Evolutionary conservation across 169 alveolate species (phyloP).

Genomic region (Theileria sp.): DNA sequence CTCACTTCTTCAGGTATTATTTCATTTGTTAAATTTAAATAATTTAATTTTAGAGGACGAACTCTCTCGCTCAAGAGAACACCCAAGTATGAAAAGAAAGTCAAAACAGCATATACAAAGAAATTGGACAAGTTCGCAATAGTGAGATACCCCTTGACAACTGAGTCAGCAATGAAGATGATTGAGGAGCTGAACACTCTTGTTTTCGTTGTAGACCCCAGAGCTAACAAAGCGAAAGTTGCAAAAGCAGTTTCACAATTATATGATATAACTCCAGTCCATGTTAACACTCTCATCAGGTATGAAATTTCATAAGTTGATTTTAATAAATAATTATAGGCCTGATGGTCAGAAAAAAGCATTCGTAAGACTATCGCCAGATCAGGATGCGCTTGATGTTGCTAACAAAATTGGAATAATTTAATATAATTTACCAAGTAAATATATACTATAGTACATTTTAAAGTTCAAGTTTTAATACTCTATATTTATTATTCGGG

Average conservation of each 20-base stretch:
- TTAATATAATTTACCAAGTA: slow-evolving; percentile 66
- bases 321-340: slow-evolving; percentile 48
- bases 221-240: slow-evolving; percentile 92
- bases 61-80: slow-evolving; percentile 84
- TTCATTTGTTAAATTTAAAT: neutral
- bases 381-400: slow-evolving; percentile 95
- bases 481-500: slow-evolving; percentile 57
- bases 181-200: slow-evolving; percentile 97
- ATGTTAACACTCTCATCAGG: slow-evolving; percentile 94
- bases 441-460: neutral
- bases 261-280: slow-evolving; percentile 87
- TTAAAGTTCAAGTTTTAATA: slow-evolving; percentile 44
- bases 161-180: slow-evolving; percentile 97
- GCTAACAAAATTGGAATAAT: slow-evolving; percentile 97
- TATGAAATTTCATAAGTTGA: neutral
- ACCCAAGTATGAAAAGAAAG: slow-evolving; percentile 84
- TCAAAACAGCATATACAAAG: slow-evolving; percentile 75
- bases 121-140: slow-evolving; percentile 88
- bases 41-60: slow-evolving; percentile 37
- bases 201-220: slow-evolving; percentile 89
- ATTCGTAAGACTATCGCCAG: slow-evolving; percentile 92
- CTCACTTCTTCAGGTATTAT: slow-evolving; percentile 57
- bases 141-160: slow-evolving; percentile 92
- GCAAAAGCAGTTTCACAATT: slow-evolving; percentile 90
- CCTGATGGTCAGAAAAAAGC: slow-evolving; percentile 97